A percentile compares a stretch with the other conserved stretches of the same genome.
Evolutionary conservation across 768 basidiomycete species (phyloP).

Genomic region (Leccinum subtestaceum): DNA sequence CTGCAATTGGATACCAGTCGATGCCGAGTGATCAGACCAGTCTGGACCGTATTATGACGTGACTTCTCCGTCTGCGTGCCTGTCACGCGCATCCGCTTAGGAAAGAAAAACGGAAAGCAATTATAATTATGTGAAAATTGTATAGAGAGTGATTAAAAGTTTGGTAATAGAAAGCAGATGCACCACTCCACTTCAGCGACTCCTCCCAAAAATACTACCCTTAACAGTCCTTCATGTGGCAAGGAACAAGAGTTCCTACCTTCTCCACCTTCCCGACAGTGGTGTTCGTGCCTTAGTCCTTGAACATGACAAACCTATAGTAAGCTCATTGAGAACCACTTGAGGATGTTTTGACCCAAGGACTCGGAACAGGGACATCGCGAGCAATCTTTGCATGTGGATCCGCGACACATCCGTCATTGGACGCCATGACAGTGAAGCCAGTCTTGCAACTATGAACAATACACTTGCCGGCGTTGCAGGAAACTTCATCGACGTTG

Average conservation of each 20-base stretch:
- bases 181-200: neutral
- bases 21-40: too few species aligned
- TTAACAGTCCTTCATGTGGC: neutral
- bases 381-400: neutral
- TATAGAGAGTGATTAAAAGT: neutral
- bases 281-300: neutral
- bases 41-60: too few species aligned
- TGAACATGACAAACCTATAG: neutral
- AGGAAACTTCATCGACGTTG: slow-evolving; percentile 28
- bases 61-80: too few species aligned
- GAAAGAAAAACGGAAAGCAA: neutral
- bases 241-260: neutral
- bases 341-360: neutral
- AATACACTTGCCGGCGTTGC: slow-evolving; percentile 26
- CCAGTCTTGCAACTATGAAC: slow-evolving; percentile 27
- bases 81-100: neutral
- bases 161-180: neutral
- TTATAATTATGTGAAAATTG: neutral
- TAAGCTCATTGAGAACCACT: neutral
- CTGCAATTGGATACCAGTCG: neutral
- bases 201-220: neutral
- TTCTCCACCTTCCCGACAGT: neutral
- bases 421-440: slow-evolving; percentile 8
- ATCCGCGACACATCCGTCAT: slow-evolving; percentile 14
- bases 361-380: neutral